Base-by-base conservation (phyloP, 2,329 filamentous ascomycete genomes). In the Aspergillus aculeatinus region DNA sequence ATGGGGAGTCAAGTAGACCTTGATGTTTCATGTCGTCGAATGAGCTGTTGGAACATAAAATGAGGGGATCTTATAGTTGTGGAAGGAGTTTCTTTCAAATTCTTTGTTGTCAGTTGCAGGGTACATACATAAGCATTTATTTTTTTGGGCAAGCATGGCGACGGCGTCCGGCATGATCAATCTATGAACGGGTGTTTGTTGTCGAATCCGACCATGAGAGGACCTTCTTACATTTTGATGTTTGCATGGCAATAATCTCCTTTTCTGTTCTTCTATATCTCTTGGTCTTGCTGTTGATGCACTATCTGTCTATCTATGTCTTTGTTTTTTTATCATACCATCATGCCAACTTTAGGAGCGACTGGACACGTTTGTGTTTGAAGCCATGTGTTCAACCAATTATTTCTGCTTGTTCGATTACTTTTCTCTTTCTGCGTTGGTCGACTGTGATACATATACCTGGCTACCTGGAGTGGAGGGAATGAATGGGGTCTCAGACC, bases 111-210 rank as follows among this genome's bases (percentile, higher is more conserved):
- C 33, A 57, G 48, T 61, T 60, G 42, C 33, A 48, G 27, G 51
- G 42, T 64, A 58, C 53, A 62, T 67, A 64, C 61, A 64, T 68
- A 67, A 65, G 67, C 65, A 68, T 68, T 44, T 44, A 44, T 47
- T 63, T 63, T 63, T 63, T 68, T 68, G 63, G 64, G 67, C 61
- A 65, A 68, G 67, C 67, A 69, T 69, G 64, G 65, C 67, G 66
- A 67, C 63, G 67, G 67, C 65, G 67, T 68, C 62, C 58, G 65
- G 67, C 66, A 64, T 63, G 58, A 64, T 62, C 58, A 55, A 60
- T 49, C 51, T 27, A 39, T 31, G 53, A 55, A 52, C 57, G 60
- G 60, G 62, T 57, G 60, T 62, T 57, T 57, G 60, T 48, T 42
- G 52, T 48, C 25, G 25, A 19, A 23, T 58, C 47, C 25, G 51